Conservation (phyloP, 345 rosid species). For the Raphanus raphanistrum region DNA sequence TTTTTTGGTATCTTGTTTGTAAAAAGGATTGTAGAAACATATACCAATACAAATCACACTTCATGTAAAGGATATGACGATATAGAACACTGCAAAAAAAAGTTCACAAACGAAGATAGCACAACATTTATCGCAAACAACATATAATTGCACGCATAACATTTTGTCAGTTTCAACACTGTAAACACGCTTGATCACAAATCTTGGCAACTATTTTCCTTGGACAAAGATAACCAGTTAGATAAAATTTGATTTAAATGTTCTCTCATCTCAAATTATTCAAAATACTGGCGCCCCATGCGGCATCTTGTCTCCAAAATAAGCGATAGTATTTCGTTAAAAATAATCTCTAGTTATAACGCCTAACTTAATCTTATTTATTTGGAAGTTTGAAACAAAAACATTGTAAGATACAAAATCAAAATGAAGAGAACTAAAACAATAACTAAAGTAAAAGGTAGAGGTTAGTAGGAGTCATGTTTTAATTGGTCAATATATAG, state of each 20-base stretch:
- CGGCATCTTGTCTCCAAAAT: not conserved
- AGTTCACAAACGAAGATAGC: not conserved
- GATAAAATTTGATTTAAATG: conserved; percentile 1
- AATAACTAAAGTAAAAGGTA: conserved; percentile 31
- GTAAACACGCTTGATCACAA: not conserved
- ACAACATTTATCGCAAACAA: not conserved
- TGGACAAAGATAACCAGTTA: not conserved
- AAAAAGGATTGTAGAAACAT: not conserved
- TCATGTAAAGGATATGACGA: not conserved
- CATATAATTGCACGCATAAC: not conserved
- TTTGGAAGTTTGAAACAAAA: not conserved
- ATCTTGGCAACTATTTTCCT: not conserved
- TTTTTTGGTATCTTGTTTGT: not conserved
- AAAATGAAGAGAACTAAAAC: not conserved
- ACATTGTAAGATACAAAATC: not conserved
- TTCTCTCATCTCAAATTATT: not conserved
- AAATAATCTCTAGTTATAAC: not conserved
- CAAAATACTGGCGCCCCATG: not conserved
- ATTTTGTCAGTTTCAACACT: not conserved
- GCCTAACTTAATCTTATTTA: not conserved
- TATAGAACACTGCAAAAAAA: not conserved
- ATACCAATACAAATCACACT: not conserved
- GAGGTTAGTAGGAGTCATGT: conserved; percentile 37
- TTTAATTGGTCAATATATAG: conserved; percentile 36
- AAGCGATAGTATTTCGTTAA: not conserved